Evolutionary conservation across 192 early-diverging fungal genomes (phyloP).

Genomic region (Linnemannia schmuckeri): DNA sequence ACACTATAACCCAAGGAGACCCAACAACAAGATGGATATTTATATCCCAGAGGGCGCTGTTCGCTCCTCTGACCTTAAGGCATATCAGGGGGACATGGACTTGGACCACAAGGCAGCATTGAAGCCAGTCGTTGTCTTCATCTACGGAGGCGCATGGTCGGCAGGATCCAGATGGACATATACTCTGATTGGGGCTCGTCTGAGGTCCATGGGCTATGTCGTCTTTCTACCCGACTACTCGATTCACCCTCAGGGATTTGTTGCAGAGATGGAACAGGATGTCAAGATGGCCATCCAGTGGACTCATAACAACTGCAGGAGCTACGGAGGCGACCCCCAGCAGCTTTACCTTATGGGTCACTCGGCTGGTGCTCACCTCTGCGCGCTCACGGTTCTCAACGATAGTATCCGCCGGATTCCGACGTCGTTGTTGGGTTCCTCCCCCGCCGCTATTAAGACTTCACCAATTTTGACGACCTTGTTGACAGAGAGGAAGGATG

Average conservation of each 20-base stretch:
- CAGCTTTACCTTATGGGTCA: constrained; percentile 58
- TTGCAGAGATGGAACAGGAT: constrained; percentile 55
- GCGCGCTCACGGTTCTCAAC: constrained; percentile 54
- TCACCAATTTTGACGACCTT: constrained; percentile 36
- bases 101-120: not conserved
- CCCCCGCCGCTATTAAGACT: constrained; percentile 7
- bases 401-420: constrained; percentile 46
- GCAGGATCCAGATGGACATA: constrained; percentile 65
- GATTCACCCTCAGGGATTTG: constrained; percentile 61
- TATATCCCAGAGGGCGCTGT: constrained; percentile 40
- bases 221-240: constrained; percentile 68
- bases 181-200: constrained; percentile 59
- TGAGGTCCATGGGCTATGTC: constrained; percentile 67
- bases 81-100: not conserved
- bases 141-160: constrained; percentile 70
- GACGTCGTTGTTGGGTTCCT: constrained; percentile 18
- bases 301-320: constrained; percentile 50
- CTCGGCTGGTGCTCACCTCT: constrained; percentile 58
- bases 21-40: constrained; percentile 46
- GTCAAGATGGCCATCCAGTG: constrained; percentile 63
- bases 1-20: constrained; percentile 33
- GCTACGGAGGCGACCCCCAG: constrained; percentile 57
- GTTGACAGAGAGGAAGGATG: constrained; percentile 7
- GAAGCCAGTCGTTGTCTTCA: constrained; percentile 65
- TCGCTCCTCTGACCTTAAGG: not conserved